Base-by-base conservation (phyloP, 2,329 filamentous ascomycete species). In the Fusarium tjaetaba region DNA sequence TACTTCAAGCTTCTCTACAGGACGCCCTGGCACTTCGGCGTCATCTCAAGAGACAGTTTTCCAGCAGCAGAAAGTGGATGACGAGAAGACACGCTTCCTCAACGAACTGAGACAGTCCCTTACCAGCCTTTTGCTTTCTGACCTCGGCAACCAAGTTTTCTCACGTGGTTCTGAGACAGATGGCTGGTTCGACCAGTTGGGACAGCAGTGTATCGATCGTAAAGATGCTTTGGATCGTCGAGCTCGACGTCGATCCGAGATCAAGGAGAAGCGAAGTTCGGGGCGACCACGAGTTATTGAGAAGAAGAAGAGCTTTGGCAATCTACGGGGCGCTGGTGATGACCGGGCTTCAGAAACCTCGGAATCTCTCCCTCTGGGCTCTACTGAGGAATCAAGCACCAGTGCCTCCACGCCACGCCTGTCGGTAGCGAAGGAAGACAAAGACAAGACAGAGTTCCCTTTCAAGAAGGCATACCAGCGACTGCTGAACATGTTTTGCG, bases 141-240 rank as follows among this genome's bases (percentile, higher is more conserved):
- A 99, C 80, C 86, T 98, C 8, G 95, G 95, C 11, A 95, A 92
- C 45, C 89, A 94, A 36, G 92, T 98, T 3, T 96, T 97, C 81
- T 90, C 91, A n/a, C 90, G 89, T 57, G 96, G 96, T 7, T 97
- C 95, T 46, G 96, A 99, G 84, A 98, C 96, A 2, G 96, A 98
- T 80, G 87, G 87, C 7, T 98, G 96, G 93, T 96, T 98, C 75
- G 87, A 89, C 59, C 89, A 89, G 20, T 81, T 95, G 11, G 90
- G 90, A 6, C 88, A 92, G 75, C 85, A 92, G 72, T 92, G 90
- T 78, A 90, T 91, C 59, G 89, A 91, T 43, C 86, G 90, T 32
- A 89, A 88, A 52, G 88, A 91, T 56, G 85, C 87, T 7, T 81
- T 88, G 38, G 86, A 90, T 67, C 83, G 84, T 43, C 85, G 86